Evolutionary conservation across 805 yeast genomes (phyloP), one percentile per base, ranked within the genome.

Genomic region (Candida palmyrensis): DNA sequence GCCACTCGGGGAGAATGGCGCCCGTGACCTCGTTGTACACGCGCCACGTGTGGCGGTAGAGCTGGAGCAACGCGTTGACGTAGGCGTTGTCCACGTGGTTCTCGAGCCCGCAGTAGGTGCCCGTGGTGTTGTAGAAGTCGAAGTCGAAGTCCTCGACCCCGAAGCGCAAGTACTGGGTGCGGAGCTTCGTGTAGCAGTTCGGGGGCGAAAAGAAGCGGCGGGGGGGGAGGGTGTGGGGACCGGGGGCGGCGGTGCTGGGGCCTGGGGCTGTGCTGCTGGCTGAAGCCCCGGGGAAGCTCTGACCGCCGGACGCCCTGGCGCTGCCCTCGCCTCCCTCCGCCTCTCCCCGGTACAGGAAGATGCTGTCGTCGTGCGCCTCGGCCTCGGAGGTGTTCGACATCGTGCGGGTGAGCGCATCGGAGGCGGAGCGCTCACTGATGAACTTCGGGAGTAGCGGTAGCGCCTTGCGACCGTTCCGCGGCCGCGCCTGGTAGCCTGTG

Each of bases 131-230:
- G 63, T 82, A 90, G 47, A 79, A 82, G 34, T 75, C 79, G 53
- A 92, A 90, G 59, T 90, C 96, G 59, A 92, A 92, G 55, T 88
- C 96, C 45, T 82, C 87, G 19, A 92, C 88, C 18, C 98, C 98
- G 56, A 87, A 90, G 47, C 76, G 80, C 36, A 94, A 83, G 55
- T 89, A 90, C 26, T 81, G 73, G 34, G 90, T 84, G 39, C 81
- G 83, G 29, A 86, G 64, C 45, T 79, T 76, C 25, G 78, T 66
- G 59, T 82, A 90, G 22, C 89, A 83, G 33, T 80, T 79, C 1
- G 96, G 96, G 51, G 47, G 71, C 62, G 36, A 44, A 32, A 25
- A n/a, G n/a, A n/a, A n/a, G n/a, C 33, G 22, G 33, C 32, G 18
- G 38, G 42, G 40, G 43, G 41, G 5, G 42, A 37, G 18, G 37